phyloP scores from a whole-genome alignment of 2,329 filamentous ascomycete genomes.

The Alternaria dauci region DNA sequence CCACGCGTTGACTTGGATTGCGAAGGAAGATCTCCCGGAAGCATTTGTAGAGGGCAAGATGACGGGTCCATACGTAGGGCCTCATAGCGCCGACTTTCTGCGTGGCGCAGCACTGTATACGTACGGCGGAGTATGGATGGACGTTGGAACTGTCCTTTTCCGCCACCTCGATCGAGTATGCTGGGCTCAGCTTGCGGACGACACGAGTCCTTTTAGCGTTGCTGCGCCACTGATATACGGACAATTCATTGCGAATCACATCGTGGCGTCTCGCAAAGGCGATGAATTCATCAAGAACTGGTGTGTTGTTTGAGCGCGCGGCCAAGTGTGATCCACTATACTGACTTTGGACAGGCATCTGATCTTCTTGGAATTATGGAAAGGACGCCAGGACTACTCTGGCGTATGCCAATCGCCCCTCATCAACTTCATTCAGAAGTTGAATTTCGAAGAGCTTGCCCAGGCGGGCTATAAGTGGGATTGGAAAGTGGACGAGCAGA shows the following conservation, averaged over 20 bases:
- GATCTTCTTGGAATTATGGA: slow-evolving; percentile 39
- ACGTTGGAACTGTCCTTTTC: slow-evolving; percentile 53
- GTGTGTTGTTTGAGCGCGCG: slow-evolving; percentile 51
- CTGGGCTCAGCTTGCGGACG: slow-evolving; percentile 52
- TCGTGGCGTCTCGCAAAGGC: slow-evolving; percentile 54
- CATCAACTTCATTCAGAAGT: slow-evolving; percentile 33
- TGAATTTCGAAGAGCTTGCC: slow-evolving; percentile 33
- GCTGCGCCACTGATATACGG: slow-evolving; percentile 38
- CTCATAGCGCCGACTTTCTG: slow-evolving; percentile 59
- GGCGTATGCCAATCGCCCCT: slow-evolving; percentile 34
- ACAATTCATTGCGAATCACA: slow-evolving; percentile 52
- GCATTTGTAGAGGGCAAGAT: slow-evolving; percentile 56
- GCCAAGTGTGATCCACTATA: neutral
- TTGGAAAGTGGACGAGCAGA: slow-evolving; percentile 43
- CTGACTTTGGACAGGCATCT: slow-evolving; percentile 28
- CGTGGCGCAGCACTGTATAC: slow-evolving; percentile 53
- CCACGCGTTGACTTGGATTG: slow-evolving; percentile 51
- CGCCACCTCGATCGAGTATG: slow-evolving; percentile 51
- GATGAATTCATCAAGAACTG: slow-evolving; percentile 56
- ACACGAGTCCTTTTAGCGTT: slow-evolving; percentile 47
- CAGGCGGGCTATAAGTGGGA: slow-evolving; percentile 41
- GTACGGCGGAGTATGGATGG: slow-evolving; percentile 55
- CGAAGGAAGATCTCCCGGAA: slow-evolving; percentile 45
- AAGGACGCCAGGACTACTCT: slow-evolving; percentile 26
- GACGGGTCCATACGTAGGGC: slow-evolving; percentile 55